Evolutionary conservation across 208 protist species (phyloP).

Genomic region (Wallacemonas rigidus): DNA sequence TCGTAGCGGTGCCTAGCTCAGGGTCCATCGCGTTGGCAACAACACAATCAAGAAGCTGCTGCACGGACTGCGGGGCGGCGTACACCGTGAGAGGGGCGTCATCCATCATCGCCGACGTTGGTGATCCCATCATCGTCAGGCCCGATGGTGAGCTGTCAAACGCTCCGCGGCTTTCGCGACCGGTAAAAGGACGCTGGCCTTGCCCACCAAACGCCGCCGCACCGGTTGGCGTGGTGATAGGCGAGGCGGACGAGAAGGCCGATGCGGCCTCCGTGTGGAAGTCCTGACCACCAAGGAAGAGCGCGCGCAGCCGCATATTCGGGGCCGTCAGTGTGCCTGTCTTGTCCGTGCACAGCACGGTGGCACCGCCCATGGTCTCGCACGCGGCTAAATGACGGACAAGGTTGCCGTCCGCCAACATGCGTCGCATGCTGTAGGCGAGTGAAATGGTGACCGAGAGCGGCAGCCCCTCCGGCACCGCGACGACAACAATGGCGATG

Average conservation of each 20-base stretch:
- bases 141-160: too few relatives aligned
- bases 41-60: slow-evolving; percentile 65
- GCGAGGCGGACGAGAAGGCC: not conserved
- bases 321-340: slow-evolving; percentile 95
- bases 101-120: not conserved
- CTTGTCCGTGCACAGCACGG: slow-evolving; percentile 94
- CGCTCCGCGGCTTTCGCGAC: too few relatives aligned
- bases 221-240: not conserved
- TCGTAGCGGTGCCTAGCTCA: slow-evolving; percentile 49
- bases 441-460: slow-evolving; percentile 97
- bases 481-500: slow-evolving; percentile 98
- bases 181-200: too few relatives aligned
- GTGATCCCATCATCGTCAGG: not conserved
- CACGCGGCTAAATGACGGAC: slow-evolving; percentile 95
- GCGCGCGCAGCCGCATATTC: slow-evolving; percentile 84
- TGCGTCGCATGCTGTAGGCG: slow-evolving; percentile 95
- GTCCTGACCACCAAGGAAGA: slow-evolving; percentile 46
- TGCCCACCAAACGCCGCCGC: not conserved
- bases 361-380: slow-evolving; percentile 97
- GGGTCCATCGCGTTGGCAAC: slow-evolving; percentile 63
- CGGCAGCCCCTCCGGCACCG: slow-evolving; percentile 97
- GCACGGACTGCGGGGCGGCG: slow-evolving; percentile 30
- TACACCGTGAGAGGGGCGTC: slow-evolving; percentile 22
- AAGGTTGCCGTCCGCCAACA: slow-evolving; percentile 95
- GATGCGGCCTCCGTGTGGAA: slow-evolving; percentile 20